Evolutionary conservation across 2,329 filamentous ascomycete species (phyloP).

Genomic region (Sporothrix pallida): DNA sequence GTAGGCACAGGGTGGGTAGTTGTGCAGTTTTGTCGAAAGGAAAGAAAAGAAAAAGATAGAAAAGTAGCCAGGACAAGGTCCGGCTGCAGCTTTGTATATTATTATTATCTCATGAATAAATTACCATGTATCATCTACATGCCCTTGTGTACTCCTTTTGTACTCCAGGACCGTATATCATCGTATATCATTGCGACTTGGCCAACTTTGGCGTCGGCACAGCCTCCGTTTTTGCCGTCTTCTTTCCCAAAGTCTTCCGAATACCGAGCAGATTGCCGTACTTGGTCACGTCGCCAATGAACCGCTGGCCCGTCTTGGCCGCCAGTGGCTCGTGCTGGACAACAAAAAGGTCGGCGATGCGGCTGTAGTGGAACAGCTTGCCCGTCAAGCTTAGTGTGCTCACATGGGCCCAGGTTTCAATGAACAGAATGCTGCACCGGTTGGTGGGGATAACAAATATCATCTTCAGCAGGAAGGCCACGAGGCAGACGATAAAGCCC

Average conservation of each 20-base stretch:
- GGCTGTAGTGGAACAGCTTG: slow-evolving; percentile 67
- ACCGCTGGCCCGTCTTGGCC: slow-evolving; percentile 49
- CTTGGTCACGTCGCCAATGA: slow-evolving; percentile 37
- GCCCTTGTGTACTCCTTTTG: too few relatives aligned
- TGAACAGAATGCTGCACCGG: slow-evolving; percentile 77
- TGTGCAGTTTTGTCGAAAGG: background rate
- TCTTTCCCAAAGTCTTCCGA: slow-evolving; percentile 38
- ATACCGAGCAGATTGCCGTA: slow-evolving; percentile 39
- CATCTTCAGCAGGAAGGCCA: slow-evolving; percentile 56
- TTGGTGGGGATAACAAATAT: slow-evolving; percentile 52
- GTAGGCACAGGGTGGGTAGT: background rate
- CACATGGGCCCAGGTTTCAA: slow-evolving; percentile 92
- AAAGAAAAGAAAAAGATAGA: background rate
- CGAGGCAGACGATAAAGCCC: slow-evolving; percentile 72
- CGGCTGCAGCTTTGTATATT: slow-evolving; percentile 27
- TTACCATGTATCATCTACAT: background rate
- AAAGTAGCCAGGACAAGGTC: background rate
- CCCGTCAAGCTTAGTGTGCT: slow-evolving; percentile 84
- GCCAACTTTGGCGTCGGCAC: background rate
- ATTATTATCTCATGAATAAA: slow-evolving; percentile 29
- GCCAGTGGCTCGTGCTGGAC: slow-evolving; percentile 79
- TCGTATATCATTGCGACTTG: background rate
- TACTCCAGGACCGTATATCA: background rate
- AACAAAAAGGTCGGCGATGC: slow-evolving; percentile 76
- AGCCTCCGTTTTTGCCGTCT: background rate